A percentile compares a stretch with the other conserved stretches of the same genome.
phyloP scores from a whole-genome alignment of 805 yeast species.

The Metschnikowia rubicola region DNA sequence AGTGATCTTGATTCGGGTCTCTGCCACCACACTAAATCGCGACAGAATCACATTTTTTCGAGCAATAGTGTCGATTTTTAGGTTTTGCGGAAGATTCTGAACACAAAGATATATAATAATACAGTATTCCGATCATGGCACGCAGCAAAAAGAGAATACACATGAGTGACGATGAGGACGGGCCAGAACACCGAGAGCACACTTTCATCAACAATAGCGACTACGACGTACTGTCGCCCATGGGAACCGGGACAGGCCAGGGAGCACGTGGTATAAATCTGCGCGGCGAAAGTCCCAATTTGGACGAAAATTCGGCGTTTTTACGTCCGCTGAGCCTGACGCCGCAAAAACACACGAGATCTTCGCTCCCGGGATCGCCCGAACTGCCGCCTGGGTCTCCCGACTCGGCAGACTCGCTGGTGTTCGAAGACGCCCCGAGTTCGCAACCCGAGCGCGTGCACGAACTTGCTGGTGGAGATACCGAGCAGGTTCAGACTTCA shows the following conservation, averaged over 20 bases:
- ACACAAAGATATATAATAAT: background rate
- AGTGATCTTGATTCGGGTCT: too few relatives aligned
- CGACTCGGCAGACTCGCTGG: conserved; percentile 3
- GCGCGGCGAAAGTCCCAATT: background rate
- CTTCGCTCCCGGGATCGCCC: background rate
- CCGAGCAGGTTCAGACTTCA: background rate
- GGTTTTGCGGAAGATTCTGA: too few relatives aligned
- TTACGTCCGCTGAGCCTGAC: background rate
- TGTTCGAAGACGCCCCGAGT: conserved; percentile 8
- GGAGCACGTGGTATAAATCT: background rate
- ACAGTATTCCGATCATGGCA: conserved; percentile 1
- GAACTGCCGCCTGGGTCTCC: background rate
- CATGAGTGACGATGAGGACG: conserved; percentile 20
- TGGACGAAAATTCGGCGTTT: background rate
- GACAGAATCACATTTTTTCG: too few relatives aligned
- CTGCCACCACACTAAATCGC: too few relatives aligned
- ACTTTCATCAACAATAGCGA: conserved; percentile 43
- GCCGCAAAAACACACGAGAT: background rate
- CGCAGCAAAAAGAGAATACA: conserved; percentile 11
- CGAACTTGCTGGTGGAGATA: background rate
- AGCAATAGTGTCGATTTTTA: too few relatives aligned
- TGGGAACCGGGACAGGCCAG: background rate
- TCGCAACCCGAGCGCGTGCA: background rate
- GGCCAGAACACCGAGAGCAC: conserved; percentile 1
- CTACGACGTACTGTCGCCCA: conserved; percentile 9